Evolutionary conservation across 2,329 filamentous ascomycete genomes (phyloP).

Genomic region (Ustilaginoidea virens): DNA sequence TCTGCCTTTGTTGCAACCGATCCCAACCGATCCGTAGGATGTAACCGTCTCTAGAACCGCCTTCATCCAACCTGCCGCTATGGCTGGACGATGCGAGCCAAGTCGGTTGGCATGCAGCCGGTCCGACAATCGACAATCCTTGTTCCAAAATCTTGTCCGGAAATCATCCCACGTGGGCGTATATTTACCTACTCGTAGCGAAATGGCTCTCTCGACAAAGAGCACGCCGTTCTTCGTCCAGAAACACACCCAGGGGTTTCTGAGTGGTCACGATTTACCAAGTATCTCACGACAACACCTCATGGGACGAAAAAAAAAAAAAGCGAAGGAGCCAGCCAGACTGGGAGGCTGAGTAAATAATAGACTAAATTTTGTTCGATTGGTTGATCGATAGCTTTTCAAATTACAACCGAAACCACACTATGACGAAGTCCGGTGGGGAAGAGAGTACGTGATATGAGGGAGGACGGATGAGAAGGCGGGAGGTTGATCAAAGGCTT

Average conservation of each 20-base stretch:
- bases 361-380: conserved; percentile 29
- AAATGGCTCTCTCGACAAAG: too few relatives aligned
- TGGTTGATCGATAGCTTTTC: conserved; percentile 37
- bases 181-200: too few relatives aligned
- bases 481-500: conserved; percentile 16
- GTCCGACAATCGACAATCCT: too few relatives aligned
- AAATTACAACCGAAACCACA: conserved; percentile 43
- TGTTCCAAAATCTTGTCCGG: too few relatives aligned
- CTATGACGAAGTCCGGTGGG: conserved; percentile 24
- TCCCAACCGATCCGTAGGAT: too few relatives aligned
- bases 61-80: too few relatives aligned
- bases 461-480: conserved; percentile 20
- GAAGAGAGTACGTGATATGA: conserved; percentile 23
- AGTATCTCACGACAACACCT: conserved; percentile 14
- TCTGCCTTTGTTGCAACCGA: too few relatives aligned
- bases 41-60: too few relatives aligned
- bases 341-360: conserved; percentile 25
- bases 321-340: conserved; percentile 13
- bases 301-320: conserved; percentile 7
- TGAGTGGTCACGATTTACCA: conserved; percentile 3
- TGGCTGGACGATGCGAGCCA: too few relatives aligned
- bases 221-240: conserved; percentile 1
- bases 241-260: background rate
- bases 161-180: too few relatives aligned
- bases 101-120: too few relatives aligned